Evolutionary conservation across 306 rosid genomes (phyloP).

Genomic region (Carpinus fangiana): DNA sequence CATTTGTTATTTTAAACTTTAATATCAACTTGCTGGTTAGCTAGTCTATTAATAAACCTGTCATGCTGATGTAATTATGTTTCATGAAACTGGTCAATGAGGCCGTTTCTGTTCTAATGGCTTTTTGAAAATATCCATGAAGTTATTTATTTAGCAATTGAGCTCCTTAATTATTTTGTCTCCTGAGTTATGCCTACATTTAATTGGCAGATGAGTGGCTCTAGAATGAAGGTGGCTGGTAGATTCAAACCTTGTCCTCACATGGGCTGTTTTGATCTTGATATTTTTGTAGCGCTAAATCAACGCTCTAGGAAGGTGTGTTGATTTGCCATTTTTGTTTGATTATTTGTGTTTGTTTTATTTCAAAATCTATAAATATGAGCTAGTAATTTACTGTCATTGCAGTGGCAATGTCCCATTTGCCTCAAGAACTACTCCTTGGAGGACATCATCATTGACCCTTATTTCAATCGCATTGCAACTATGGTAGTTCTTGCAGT

Average conservation of each 20-base stretch:
- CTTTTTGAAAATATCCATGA: not conserved
- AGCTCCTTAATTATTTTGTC: not conserved
- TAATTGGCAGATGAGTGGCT: slow-evolving; percentile 87
- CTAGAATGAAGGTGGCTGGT: slow-evolving; percentile 97
- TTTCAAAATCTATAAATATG: slow-evolving; percentile 18
- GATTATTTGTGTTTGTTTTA: slow-evolving; percentile 19
- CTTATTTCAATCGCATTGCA: slow-evolving; percentile 86
- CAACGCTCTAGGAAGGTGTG: slow-evolving; percentile 93
- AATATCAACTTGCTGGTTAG: not conserved
- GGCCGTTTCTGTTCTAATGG: not conserved
- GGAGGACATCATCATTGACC: slow-evolving; percentile 86
- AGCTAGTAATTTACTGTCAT: slow-evolving; percentile 29
- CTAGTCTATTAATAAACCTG: not conserved
- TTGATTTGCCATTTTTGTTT: not conserved
- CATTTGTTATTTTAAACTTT: not conserved
- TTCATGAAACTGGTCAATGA: not conserved
- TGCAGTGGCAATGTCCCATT: slow-evolving; percentile 99
- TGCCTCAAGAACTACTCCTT: slow-evolving; percentile 87
- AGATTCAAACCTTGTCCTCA: slow-evolving; percentile 94
- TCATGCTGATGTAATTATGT: not conserved
- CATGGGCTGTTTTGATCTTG: slow-evolving; percentile 98
- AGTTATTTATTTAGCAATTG: not conserved
- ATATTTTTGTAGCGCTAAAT: slow-evolving; percentile 90
- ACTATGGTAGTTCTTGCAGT: slow-evolving; percentile 51
- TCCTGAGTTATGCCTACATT: slow-evolving; percentile 18